Percentiles rank a stretch among this genome's conserved stretches.
Conservation (phyloP, 129 eudicot genomes). For the Centaurea solstitialis region DNA sequence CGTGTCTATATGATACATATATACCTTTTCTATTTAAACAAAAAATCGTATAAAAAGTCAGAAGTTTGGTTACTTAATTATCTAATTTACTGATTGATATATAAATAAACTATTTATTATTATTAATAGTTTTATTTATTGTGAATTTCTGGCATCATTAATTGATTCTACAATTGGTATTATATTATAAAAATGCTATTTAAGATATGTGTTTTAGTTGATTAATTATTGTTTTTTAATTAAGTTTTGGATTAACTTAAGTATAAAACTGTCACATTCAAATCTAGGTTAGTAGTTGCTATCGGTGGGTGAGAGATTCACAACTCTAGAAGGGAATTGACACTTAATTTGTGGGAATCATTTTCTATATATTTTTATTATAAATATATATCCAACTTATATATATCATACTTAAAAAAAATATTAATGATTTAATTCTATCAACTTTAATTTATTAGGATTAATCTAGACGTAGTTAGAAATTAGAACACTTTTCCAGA, state of each 20-base stretch:
- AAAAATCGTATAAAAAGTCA: neutral
- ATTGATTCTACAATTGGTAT: neutral
- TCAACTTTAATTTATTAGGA: too few relatives aligned
- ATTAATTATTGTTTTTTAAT: neutral
- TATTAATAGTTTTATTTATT: neutral
- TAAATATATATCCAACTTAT: neutral
- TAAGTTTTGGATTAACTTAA: neutral
- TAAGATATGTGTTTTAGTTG: neutral
- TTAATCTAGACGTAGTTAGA: too few relatives aligned
- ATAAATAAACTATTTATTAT: neutral
- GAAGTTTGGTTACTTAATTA: neutral
- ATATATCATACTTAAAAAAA: too few relatives aligned
- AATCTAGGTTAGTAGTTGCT: neutral
- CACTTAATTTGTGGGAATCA: neutral
- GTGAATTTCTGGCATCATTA: neutral
- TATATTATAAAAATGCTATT: neutral
- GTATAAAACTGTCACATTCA: neutral
- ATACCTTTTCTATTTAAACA: neutral
- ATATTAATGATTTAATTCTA: too few relatives aligned
- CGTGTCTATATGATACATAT: too few relatives aligned
- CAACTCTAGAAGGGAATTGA: neutral
- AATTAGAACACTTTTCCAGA: too few relatives aligned
- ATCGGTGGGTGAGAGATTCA: neutral
- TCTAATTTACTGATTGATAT: neutral
- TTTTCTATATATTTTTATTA: neutral